Evolutionary conservation across 306 rosid genomes (phyloP).

Genomic region (Mimosa bimucronata): DNA sequence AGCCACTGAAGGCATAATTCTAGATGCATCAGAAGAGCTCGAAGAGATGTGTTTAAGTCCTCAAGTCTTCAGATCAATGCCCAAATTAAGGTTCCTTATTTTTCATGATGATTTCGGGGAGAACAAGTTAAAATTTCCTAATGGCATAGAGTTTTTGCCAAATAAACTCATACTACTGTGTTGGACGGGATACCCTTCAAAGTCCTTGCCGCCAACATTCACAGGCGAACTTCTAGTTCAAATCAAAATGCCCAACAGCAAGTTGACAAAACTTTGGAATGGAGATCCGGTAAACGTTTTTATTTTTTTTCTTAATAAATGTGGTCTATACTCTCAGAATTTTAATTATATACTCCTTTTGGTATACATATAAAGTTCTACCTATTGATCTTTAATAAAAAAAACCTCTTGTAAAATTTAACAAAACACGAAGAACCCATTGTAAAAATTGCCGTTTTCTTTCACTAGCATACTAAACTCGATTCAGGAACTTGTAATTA

Average conservation of each 20-base stretch:
- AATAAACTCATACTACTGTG: neutral
- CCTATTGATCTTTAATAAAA: too few relatives aligned
- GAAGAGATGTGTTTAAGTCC: neutral
- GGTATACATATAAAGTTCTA: neutral
- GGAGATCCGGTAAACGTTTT: neutral
- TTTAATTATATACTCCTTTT: too few relatives aligned
- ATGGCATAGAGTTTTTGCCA: neutral
- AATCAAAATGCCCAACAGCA: neutral
- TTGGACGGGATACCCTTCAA: neutral
- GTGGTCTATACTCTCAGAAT: too few relatives aligned
- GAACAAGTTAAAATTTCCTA: neutral
- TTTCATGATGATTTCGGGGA: neutral
- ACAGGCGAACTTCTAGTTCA: neutral
- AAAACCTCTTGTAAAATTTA: too few relatives aligned
- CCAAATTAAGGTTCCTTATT: neutral
- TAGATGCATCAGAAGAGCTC: neutral
- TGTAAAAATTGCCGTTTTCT: neutral
- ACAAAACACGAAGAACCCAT: neutral
- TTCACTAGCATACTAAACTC: neutral
- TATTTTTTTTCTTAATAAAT: too few relatives aligned
- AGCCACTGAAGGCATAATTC: neutral
- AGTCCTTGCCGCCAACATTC: neutral
- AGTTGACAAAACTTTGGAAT: neutral
- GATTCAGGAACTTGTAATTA: too few relatives aligned
- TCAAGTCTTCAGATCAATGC: neutral